Base-by-base conservation (phyloP, 164 flowering plant genomes). In the Santalum album region DNA sequence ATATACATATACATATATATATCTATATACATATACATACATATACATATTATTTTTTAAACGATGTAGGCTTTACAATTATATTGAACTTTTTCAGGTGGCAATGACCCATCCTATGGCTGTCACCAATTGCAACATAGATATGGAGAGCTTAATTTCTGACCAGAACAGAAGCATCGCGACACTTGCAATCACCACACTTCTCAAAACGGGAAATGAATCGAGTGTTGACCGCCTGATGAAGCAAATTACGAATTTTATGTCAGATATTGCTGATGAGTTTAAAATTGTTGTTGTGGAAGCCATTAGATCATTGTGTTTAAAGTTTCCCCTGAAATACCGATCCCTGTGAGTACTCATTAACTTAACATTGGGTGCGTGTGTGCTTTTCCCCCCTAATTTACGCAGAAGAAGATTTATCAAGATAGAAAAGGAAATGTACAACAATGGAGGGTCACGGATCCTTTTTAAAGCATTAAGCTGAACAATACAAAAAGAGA, bases 251-350 rank as follows among this genome's bases (percentile, higher is more conserved):
- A 92, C 99, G 25, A 89, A 83, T 68, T 92, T 92, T 59, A 92
- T 92, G 99, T 87, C 99, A 20, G 99, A 92, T 62, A 92, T 92
- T 70, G 99, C 99, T 25, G 99, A 92, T 61, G 99, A 92, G 69
- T 92, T 92, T 61, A 92, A 89, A 75, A 92, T 92, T 70, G 99
- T 92, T 49, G 99, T 92, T 22, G 97, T 92, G 29, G 99, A 92
- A 63, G 99, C 99, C 25, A 92, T 89, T 54, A 81, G 96, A 70
- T 86, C 99, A 20, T 62, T 92, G 65, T 92, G 99, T 62, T 54
- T 92, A 54, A 92, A 92, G 69, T 92, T 92, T 60, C 99, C 99
- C 1, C 75, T 92, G 63, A 92, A 92, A 66, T 89, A 83, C 70
- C 72, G 97, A 73, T 67, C 99, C 53, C 62, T 92, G 99, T 92